Evolutionary conservation across 2,329 filamentous ascomycete genomes (phyloP).

Genomic region (Lecanoromycetidae sp.): DNA sequence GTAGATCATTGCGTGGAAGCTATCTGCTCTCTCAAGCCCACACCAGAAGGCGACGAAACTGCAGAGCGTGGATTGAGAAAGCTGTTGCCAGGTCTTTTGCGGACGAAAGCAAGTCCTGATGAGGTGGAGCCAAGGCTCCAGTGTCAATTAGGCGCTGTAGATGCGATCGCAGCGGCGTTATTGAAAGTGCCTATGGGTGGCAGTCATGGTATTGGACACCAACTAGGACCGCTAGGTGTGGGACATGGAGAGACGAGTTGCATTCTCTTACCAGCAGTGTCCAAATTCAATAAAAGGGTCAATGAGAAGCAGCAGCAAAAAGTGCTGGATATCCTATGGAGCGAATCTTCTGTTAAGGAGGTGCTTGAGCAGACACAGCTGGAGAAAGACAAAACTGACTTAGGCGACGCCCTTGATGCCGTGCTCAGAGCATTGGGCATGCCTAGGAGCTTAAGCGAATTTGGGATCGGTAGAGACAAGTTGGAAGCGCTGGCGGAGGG

Average conservation of each 20-base stretch:
- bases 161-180: conserved; percentile 39
- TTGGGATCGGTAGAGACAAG: conserved; percentile 38
- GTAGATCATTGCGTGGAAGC: conserved; percentile 49
- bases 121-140: conserved; percentile 34
- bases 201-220: conserved; percentile 43
- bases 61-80: conserved; percentile 26
- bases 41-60: conserved; percentile 27
- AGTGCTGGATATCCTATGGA: conserved; percentile 31
- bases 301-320: conserved; percentile 33
- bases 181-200: conserved; percentile 35
- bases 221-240: conserved; percentile 43
- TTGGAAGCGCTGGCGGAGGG: conserved; percentile 38
- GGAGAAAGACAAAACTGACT: conserved; percentile 25
- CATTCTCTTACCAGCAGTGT: conserved; percentile 43
- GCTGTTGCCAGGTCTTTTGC: conserved; percentile 34
- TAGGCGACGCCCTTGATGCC: conserved; percentile 41
- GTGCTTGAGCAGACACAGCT: conserved; percentile 25
- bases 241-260: conserved; percentile 50
- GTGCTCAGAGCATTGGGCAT: conserved; percentile 42
- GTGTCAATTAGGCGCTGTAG: conserved; percentile 41
- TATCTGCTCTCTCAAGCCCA: conserved; percentile 22
- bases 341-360: conserved; percentile 26
- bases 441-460: conserved; percentile 41
- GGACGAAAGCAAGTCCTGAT: conserved; percentile 26
- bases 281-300: conserved; percentile 41